These are phyloP conservation scores for Acmispon strigosus DNA, from an alignment of 306 rosid genomes.

Conservation along the genomic window DNA sequence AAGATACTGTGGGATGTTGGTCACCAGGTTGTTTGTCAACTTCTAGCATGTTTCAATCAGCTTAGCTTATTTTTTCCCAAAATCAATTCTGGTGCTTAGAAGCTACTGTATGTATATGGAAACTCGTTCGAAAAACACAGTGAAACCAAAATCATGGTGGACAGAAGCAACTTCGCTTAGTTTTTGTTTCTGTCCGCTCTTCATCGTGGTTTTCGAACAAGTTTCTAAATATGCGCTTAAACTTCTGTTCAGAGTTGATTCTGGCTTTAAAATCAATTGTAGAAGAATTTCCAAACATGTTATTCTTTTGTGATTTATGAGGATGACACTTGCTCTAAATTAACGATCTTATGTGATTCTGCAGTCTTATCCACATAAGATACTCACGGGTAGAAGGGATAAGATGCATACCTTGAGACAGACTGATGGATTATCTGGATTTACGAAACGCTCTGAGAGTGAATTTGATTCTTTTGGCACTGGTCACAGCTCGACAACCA, in stretches of 20 bases:
- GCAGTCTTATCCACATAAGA: constrained; percentile 94
- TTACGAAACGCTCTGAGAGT: constrained; percentile 89
- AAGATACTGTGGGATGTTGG: constrained; percentile 97
- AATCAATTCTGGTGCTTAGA: too few relatives aligned
- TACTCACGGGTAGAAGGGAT: constrained; percentile 87
- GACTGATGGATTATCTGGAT: constrained; percentile 85
- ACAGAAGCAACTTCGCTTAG: too few relatives aligned
- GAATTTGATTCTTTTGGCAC: constrained; percentile 91
- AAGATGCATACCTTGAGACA: constrained; percentile 88
- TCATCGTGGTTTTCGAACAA: too few relatives aligned
- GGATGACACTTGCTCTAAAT: background rate
- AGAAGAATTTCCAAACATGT: background rate
- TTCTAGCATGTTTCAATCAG: background rate
- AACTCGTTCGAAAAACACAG: too few relatives aligned
- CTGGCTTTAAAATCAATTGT: background rate
- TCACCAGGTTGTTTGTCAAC: constrained; percentile 64
- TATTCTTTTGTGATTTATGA: background rate
- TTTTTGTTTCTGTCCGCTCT: background rate
- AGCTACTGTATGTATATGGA: too few relatives aligned
- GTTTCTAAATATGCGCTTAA: too few relatives aligned
- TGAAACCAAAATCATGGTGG: too few relatives aligned
- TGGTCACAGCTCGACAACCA: constrained; percentile 98
- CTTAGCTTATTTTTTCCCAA: too few relatives aligned
- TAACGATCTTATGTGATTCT: constrained; percentile 16
- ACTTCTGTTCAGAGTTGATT: too few relatives aligned